Base-by-base conservation (phyloP, 1,139 yeast species). In the Kodamaea anthophila region DNA sequence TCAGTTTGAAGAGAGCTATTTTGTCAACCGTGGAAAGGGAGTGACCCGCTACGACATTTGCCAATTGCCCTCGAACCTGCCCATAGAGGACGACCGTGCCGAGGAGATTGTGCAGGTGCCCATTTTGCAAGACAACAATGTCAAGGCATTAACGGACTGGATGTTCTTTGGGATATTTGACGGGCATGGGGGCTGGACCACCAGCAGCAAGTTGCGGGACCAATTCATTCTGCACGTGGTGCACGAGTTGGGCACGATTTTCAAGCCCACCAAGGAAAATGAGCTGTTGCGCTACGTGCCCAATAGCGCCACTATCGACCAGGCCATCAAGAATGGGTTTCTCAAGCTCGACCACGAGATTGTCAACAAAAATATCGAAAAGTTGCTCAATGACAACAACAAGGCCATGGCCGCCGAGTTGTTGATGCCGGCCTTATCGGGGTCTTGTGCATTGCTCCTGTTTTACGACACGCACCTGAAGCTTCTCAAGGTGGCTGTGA, bases 151-250 rank as follows among this genome's bases (percentile, higher is more conserved):
- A 26, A 71, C 93, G 1, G 96, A 88, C 53, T 82, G 96, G 84
- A 82, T 84, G 74, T 86, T 91, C 49, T 93, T 94, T 71, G 96
- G 97, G 3, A 75, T 93, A 1, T 91, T 81, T 53, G 98, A 91
- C 55, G 99, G 99, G 9, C 99, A 91, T 55, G 87, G 95, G 3
- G 98, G 99, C 12, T 87, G 95, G 79, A 84, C 85, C 37, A 93
- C 98, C 2, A 78, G 93, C 37, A 74, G 86, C 19, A 84, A 80
- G 51, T 69, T 91, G 38, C 71, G 94, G 37, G 93, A 85, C 40
- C 78, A 79, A 41, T 65, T 91, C 44, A 77, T 91, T 18, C 74
- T 76, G 34, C 74, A 71, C 43, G 93, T 91, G 10, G 73, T 87
- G n/a, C 67, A 70, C 18, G 94, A 87, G 46, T 65, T 91, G 34